A percentile compares a stretch with the other conserved stretches of the same genome.
phyloP scores from a whole-genome alignment of 805 yeast genomes.

The Lipomyces yamanashiensis region DNA sequence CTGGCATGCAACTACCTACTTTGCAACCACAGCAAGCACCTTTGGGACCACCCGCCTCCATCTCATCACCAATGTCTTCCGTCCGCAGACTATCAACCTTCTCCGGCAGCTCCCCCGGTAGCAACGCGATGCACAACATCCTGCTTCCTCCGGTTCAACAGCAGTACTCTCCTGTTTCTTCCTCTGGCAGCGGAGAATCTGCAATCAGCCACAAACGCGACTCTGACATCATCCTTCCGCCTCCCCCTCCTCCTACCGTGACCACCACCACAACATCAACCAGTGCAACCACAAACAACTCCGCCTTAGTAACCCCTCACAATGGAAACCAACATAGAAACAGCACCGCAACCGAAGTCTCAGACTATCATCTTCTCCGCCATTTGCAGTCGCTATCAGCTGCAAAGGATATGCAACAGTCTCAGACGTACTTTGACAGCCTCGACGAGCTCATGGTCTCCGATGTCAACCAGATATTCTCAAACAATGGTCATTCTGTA shows the following conservation, averaged over 20 bases:
- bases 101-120: background rate
- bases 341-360: background rate
- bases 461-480: slow-evolving; percentile 20
- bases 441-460: slow-evolving; percentile 28
- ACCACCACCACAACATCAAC: background rate
- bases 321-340: background rate
- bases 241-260: slow-evolving; percentile 4
- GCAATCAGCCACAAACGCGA: background rate
- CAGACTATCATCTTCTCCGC: slow-evolving; percentile 2
- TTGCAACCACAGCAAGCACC: slow-evolving; percentile 1
- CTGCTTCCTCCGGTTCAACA: slow-evolving; percentile 2
- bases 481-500: slow-evolving; percentile 10
- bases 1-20: background rate
- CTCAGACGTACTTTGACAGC: slow-evolving; percentile 18
- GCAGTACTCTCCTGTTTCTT: slow-evolving; percentile 1
- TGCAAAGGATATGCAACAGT: background rate
- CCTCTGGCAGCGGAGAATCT: background rate
- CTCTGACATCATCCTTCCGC: background rate
- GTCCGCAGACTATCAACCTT: background rate
- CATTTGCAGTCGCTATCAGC: background rate
- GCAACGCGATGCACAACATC: background rate
- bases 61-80: background rate
- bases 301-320: background rate
- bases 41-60: slow-evolving; percentile 4
- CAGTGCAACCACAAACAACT: background rate